Evolutionary conservation across 2,329 filamentous ascomycete species (phyloP).

Genomic region (Pseudogymnoascus sp.): DNA sequence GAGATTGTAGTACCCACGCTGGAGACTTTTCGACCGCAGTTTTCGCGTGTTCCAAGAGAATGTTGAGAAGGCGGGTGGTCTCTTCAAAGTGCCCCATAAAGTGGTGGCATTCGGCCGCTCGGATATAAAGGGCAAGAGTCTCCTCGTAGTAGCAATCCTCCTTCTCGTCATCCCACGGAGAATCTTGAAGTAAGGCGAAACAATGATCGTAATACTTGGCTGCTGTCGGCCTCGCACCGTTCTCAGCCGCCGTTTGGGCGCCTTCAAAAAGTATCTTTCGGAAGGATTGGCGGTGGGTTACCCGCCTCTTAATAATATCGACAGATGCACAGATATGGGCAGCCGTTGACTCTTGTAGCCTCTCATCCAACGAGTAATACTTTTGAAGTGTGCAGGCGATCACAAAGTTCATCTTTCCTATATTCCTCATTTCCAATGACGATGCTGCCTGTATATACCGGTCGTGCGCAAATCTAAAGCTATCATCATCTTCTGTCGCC

Average conservation of each 20-base stretch:
- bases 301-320: slow-evolving; percentile 62
- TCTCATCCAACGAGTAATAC: slow-evolving; percentile 55
- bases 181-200: slow-evolving; percentile 67
- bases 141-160: slow-evolving; percentile 80
- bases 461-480: slow-evolving; percentile 83
- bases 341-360: slow-evolving; percentile 64
- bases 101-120: slow-evolving; percentile 75
- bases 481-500: slow-evolving; percentile 75
- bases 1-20: slow-evolving; percentile 74
- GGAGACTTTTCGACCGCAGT: slow-evolving; percentile 73
- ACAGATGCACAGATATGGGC: slow-evolving; percentile 75
- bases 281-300: slow-evolving; percentile 56
- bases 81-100: slow-evolving; percentile 66
- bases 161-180: slow-evolving; percentile 64
- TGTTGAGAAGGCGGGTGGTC: slow-evolving; percentile 60
- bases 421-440: slow-evolving; percentile 61
- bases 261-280: slow-evolving; percentile 67
- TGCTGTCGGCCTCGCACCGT: slow-evolving; percentile 73
- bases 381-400: slow-evolving; percentile 76
- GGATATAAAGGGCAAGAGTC: slow-evolving; percentile 70
- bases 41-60: slow-evolving; percentile 63
- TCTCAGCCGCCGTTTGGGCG: slow-evolving; percentile 71
- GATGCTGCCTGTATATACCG: slow-evolving; percentile 72
- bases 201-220: slow-evolving; percentile 75
- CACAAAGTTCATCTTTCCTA: slow-evolving; percentile 80